Evolutionary conservation across 495 filamentous ascomycete genomes (phyloP).

Genomic region (Aspergillus ellipticus): DNA sequence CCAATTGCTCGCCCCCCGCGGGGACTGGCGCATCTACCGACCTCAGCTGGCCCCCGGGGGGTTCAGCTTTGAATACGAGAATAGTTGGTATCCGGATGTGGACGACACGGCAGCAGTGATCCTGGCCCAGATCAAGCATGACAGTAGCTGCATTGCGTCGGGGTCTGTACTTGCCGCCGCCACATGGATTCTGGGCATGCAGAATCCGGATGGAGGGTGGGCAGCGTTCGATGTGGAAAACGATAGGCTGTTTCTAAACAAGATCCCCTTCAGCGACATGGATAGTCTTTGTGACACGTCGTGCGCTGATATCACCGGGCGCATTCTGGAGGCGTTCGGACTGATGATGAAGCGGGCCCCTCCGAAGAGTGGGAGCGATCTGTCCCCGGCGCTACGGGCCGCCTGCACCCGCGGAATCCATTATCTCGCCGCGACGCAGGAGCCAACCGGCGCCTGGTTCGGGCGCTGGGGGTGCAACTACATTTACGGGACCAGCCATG

Average conservation of each 20-base stretch:
- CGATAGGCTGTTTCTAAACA: constrained; percentile 35
- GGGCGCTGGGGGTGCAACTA: constrained; percentile 41
- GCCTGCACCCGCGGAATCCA: not conserved
- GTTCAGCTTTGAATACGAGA: constrained; percentile 34
- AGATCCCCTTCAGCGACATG: constrained; percentile 45
- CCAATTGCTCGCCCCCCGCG: constrained; percentile 21
- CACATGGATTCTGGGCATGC: constrained; percentile 42
- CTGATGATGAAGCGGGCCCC: constrained; percentile 19
- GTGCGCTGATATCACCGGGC: constrained; percentile 34
- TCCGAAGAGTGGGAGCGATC: not conserved
- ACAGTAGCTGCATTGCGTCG: constrained; percentile 8
- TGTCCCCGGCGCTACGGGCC: not conserved
- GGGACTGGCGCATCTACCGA: constrained; percentile 31
- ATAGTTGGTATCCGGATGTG: constrained; percentile 39
- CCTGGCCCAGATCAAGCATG: constrained; percentile 29
- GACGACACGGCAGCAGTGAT: constrained; percentile 41
- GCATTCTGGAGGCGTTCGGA: constrained; percentile 38
- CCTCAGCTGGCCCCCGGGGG: constrained; percentile 19
- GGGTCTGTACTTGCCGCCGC: constrained; percentile 15
- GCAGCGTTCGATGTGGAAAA: constrained; percentile 40
- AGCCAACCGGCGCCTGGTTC: constrained; percentile 29
- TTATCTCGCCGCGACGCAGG: constrained; percentile 23
- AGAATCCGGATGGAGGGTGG: constrained; percentile 45
- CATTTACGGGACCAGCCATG: constrained; percentile 34
- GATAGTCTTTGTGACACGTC: constrained; percentile 33